Percentiles rank a stretch among this genome's conserved stretches.
Conservation (phyloP, 352 stramenopile species). For the Globisporangium camurandrum region DNA sequence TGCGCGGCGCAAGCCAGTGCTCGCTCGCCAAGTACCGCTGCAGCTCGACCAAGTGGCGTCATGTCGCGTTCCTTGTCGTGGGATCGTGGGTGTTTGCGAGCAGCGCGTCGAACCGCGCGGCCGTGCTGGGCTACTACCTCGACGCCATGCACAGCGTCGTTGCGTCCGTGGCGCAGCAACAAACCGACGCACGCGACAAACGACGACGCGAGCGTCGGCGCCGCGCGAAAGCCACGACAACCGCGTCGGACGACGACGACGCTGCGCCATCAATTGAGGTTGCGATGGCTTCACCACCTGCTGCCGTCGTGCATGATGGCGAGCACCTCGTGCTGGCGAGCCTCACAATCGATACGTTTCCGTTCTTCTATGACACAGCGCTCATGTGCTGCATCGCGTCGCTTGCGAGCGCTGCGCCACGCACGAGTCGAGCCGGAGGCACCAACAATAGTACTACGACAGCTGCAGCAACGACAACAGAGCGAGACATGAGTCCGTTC, state of each 20-base stretch:
- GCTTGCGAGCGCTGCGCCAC: conserved; percentile 28
- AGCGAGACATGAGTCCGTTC: conserved; percentile 23
- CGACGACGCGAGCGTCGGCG: conserved; percentile 20
- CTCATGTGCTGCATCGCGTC: conserved; percentile 46
- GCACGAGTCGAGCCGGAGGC: conserved; percentile 9
- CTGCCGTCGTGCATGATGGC: conserved; percentile 25
- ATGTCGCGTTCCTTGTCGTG: conserved; percentile 50
- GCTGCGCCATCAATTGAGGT: no score
- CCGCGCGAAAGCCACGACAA: conserved; percentile 1
- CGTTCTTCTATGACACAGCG: conserved; percentile 49
- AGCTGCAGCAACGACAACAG: no score
- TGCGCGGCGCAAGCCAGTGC: conserved; percentile 21
- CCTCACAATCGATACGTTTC: conserved; percentile 52
- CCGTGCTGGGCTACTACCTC: conserved; percentile 32
- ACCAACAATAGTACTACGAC: neutral
- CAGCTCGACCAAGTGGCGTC: conserved; percentile 28
- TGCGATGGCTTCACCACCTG: no score
- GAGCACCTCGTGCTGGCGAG: conserved; percentile 61
- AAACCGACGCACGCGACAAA: neutral
- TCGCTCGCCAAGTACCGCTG: conserved; percentile 44
- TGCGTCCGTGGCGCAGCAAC: conserved; percentile 6
- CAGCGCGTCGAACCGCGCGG: conserved; percentile 19
- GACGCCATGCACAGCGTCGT: conserved; percentile 43
- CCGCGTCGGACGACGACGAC: conserved; percentile 13
- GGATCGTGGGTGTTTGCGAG: conserved; percentile 42